A percentile compares a stretch with the other conserved stretches of the same genome.
These are phyloP conservation scores for Pigoraptor vietnamica DNA, from an alignment of 78 protist species.

Conservation along the genomic window DNA sequence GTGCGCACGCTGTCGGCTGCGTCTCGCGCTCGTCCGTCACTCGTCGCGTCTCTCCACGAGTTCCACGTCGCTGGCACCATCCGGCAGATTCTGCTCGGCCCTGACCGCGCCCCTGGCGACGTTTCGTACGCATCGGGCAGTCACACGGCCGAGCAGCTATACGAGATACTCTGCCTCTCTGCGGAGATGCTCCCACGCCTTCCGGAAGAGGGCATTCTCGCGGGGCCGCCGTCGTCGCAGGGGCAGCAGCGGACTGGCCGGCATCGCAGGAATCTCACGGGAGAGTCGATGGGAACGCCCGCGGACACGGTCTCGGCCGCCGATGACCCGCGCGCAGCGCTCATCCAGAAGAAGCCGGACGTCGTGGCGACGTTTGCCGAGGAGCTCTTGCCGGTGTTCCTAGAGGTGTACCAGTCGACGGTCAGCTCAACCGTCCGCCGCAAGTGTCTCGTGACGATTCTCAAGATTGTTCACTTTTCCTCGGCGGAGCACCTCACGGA, in stretches of 20 bases:
- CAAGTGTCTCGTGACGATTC: not conserved
- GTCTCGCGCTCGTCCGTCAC: not conserved
- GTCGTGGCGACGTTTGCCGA: not conserved
- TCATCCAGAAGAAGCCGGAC: not conserved
- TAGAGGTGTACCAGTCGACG: not conserved
- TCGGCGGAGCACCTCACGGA: not conserved
- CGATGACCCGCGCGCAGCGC: not conserved
- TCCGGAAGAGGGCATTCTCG: not conserved
- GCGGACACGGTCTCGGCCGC: not conserved
- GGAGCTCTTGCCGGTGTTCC: not conserved
- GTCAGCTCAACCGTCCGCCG: not conserved
- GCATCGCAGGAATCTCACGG: not conserved
- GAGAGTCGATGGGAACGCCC: not conserved
- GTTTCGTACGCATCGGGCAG: not conserved
- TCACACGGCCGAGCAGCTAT: conserved; percentile 5
- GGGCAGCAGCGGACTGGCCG: not conserved
- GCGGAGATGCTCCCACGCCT: not conserved
- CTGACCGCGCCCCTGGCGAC: not conserved
- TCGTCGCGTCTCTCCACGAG: not conserved
- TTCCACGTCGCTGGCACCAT: not conserved
- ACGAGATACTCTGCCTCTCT: not conserved
- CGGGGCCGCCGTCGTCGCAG: not conserved
- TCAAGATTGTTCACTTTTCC: conserved; percentile 1
- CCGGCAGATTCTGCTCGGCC: not conserved
- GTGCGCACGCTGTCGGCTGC: not conserved